Evolutionary conservation across 352 stramenopile genomes (phyloP).

Genomic region (Pythium dissimile): DNA sequence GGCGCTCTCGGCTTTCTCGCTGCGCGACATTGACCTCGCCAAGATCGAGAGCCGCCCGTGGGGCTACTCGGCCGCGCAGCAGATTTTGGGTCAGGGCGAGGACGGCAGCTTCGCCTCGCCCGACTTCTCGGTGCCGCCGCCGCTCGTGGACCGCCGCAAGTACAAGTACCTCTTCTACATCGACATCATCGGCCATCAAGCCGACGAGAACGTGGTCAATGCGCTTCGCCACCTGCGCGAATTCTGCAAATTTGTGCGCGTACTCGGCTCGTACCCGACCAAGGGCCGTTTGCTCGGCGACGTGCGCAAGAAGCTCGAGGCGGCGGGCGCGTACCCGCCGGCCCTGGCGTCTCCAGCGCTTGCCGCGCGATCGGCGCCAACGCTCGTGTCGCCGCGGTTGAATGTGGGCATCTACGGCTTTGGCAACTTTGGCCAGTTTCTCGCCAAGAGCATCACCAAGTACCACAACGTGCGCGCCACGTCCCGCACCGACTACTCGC

Average conservation of each 20-base stretch:
- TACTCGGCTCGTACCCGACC: conserved; percentile 83
- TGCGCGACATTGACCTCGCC: conserved; percentile 57
- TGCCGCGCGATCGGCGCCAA: conserved; percentile 16
- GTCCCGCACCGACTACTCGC: conserved; percentile 86
- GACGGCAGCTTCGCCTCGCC: conserved; percentile 28
- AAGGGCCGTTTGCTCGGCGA: conserved; percentile 61
- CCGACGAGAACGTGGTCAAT: conserved; percentile 60
- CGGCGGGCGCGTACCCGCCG: conserved; percentile 32
- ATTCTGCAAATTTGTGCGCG: conserved; percentile 78
- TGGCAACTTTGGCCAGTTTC: conserved; percentile 97
- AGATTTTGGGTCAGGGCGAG: conserved; percentile 27
- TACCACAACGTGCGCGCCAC: conserved; percentile 85
- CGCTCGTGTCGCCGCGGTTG: conserved; percentile 46
- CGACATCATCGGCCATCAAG: conserved; percentile 61
- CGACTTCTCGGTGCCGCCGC: conserved; percentile 30
- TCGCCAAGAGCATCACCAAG: conserved; percentile 94
- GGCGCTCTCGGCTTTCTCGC: conserved; percentile 55
- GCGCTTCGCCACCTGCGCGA: conserved; percentile 80
- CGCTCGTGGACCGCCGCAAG: conserved; percentile 33
- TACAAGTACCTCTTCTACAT: conserved; percentile 84
- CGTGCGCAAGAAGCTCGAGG: conserved; percentile 50
- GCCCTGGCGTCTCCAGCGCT: background rate
- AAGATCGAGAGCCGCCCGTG: conserved; percentile 77
- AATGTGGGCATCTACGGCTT: conserved; percentile 97
- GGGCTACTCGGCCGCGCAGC: conserved; percentile 53